Percentiles rank a stretch among this genome's conserved stretches.
phyloP scores from a whole-genome alignment of 1,284 basidiomycete genomes.

The Earliella scabrosa region DNA sequence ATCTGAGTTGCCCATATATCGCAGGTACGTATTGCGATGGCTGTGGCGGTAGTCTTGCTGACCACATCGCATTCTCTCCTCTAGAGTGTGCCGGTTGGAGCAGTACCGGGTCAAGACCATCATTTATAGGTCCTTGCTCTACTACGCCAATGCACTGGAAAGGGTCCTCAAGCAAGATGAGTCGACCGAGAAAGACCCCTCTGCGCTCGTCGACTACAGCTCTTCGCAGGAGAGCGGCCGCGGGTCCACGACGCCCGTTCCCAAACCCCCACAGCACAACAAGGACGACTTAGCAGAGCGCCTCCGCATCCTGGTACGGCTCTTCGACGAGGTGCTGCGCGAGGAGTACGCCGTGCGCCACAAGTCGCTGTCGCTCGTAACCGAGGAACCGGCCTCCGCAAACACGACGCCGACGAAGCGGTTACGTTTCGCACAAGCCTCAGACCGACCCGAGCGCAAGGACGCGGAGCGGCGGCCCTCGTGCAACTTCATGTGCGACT shows the following conservation, averaged over 20 bases:
- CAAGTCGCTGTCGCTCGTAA: constrained; percentile 33
- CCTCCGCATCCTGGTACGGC: constrained; percentile 41
- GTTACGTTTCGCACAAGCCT: constrained; percentile 2
- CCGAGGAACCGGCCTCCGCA: neutral
- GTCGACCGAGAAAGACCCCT: neutral
- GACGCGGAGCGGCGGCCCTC: constrained; percentile 1
- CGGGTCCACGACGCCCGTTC: too few species aligned
- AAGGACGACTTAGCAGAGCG: constrained; percentile 3
- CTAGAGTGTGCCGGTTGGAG: constrained; percentile 75
- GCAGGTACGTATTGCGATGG: constrained; percentile 52
- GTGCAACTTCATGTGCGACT: constrained; percentile 62
- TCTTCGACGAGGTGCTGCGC: constrained; percentile 63
- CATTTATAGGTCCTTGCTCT: constrained; percentile 56
- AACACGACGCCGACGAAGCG: neutral
- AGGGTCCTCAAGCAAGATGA: neutral
- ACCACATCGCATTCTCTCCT: constrained; percentile 11
- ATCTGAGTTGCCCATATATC: constrained; percentile 76
- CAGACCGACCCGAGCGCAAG: neutral
- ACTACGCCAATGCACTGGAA: constrained; percentile 39
- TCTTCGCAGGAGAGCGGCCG: neutral
- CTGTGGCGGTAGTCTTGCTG: neutral
- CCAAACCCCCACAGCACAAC: neutral
- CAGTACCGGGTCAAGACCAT: constrained; percentile 72
- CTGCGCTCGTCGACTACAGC: neutral
- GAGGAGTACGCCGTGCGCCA: constrained; percentile 54